These are phyloP conservation scores for Ensete glaucum DNA, from an alignment of 176 grass and related monocot genomes.

Conservation along the genomic window DNA sequence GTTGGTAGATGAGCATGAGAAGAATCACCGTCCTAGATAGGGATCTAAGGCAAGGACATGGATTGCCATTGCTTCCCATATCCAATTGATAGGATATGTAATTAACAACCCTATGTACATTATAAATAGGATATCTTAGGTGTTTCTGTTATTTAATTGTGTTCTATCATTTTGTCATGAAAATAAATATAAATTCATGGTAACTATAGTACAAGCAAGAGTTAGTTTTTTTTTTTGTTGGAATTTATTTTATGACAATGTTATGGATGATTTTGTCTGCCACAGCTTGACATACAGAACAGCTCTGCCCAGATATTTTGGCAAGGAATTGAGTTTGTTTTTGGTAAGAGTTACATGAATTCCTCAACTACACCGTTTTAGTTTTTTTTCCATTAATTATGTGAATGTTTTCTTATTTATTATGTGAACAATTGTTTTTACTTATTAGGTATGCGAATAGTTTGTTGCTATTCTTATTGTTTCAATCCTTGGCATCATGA, in stretches of 20 bases:
- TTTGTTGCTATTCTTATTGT: background rate
- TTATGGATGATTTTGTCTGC: background rate
- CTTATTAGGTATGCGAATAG: too few relatives aligned
- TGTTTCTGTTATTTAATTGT: too few relatives aligned
- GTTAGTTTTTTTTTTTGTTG: background rate
- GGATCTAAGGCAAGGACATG: background rate
- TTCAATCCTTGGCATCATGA: background rate
- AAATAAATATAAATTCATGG: too few relatives aligned
- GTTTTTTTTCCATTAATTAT: conserved; percentile 14
- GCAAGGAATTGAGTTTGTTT: conserved; percentile 90
- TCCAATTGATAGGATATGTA: too few relatives aligned
- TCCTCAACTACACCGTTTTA: conserved; percentile 7
- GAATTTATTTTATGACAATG: background rate
- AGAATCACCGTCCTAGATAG: background rate
- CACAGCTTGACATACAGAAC: conserved; percentile 93
- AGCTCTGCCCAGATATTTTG: conserved; percentile 77
- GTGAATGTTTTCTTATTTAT: too few relatives aligned
- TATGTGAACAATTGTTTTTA: too few relatives aligned
- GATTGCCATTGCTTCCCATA: background rate
- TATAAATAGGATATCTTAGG: too few relatives aligned
- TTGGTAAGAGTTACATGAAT: conserved; percentile 50
- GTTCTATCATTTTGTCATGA: too few relatives aligned
- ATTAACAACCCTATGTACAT: too few relatives aligned
- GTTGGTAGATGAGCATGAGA: background rate
- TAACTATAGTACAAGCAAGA: too few relatives aligned